Conservation (phyloP, 768 basidiomycete species). For the Mycena leptocephala region DNA sequence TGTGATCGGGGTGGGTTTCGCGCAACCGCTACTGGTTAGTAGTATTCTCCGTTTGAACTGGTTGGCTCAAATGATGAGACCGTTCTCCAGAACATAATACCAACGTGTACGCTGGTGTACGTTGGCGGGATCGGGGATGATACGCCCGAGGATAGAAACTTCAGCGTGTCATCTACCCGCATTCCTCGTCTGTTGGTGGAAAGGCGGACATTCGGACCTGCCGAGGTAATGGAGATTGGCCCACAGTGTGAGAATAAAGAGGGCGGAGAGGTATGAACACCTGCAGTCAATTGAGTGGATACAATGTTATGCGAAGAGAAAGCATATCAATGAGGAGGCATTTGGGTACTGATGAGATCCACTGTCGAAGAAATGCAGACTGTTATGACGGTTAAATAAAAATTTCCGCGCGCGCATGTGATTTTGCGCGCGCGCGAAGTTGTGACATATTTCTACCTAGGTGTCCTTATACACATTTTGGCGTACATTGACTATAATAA, state of each 20-base stretch:
- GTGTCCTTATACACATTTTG: too few species aligned
- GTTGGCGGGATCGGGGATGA: conserved; percentile 11
- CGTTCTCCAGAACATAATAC: too few species aligned
- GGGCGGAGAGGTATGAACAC: conserved; percentile 8
- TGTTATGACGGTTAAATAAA: too few species aligned
- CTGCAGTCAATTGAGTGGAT: not conserved
- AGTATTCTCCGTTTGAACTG: conserved; percentile 7
- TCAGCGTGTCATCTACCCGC: conserved; percentile 7
- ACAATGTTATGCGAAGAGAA: conserved; percentile 6
- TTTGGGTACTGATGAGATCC: conserved; percentile 6
- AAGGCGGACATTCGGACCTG: conserved; percentile 9
- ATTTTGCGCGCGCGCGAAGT: too few species aligned
- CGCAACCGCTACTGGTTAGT: conserved; percentile 12
- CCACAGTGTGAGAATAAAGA: conserved; percentile 3
- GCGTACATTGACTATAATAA: too few species aligned
- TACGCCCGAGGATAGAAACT: conserved; percentile 5
- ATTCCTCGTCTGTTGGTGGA: conserved; percentile 6
- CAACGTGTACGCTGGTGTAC: too few species aligned
- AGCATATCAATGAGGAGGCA: conserved; percentile 17
- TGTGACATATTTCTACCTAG: too few species aligned
- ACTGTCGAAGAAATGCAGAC: conserved; percentile 2
- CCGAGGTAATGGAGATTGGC: conserved; percentile 3
- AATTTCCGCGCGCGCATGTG: too few species aligned
- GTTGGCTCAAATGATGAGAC: not conserved
- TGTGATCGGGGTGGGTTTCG: not conserved